Evolutionary conservation across 257 asterid genomes (phyloP).

Genomic region (Solanum etuberosum): DNA sequence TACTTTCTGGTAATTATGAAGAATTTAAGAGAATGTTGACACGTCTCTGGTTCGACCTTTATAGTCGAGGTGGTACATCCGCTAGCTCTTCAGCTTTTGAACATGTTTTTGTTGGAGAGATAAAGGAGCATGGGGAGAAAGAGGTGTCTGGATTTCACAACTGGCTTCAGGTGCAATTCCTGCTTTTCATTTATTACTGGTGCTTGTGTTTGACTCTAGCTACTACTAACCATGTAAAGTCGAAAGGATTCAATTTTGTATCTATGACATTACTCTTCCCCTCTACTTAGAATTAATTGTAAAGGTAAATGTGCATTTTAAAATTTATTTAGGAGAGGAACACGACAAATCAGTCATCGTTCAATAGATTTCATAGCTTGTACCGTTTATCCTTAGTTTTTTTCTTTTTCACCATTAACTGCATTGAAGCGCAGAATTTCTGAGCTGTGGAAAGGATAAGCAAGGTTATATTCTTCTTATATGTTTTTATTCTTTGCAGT

Average conservation of each 20-base stretch:
- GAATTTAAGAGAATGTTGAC: constrained; percentile 64
- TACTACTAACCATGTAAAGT: neutral
- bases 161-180: constrained; percentile 79
- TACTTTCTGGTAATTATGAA: constrained; percentile 30
- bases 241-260: neutral
- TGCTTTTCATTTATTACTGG: neutral
- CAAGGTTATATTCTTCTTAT: neutral
- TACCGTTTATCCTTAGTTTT: neutral
- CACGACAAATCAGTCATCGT: neutral
- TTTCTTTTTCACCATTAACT: neutral
- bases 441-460: neutral
- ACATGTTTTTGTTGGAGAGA: constrained; percentile 98
- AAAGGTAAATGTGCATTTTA: neutral
- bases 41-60: constrained; percentile 80
- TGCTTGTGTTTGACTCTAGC: neutral
- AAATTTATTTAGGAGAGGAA: neutral
- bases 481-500: constrained; percentile 30
- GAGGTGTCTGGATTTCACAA: constrained; percentile 90
- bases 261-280: neutral
- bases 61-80: constrained; percentile 78
- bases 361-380: neutral
- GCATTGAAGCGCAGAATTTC: neutral
- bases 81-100: constrained; percentile 91
- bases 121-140: constrained; percentile 68
- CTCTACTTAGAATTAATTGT: neutral